Evolutionary conservation across 768 basidiomycete genomes (phyloP).

Genomic region (Vishniacozyma victoriae): DNA sequence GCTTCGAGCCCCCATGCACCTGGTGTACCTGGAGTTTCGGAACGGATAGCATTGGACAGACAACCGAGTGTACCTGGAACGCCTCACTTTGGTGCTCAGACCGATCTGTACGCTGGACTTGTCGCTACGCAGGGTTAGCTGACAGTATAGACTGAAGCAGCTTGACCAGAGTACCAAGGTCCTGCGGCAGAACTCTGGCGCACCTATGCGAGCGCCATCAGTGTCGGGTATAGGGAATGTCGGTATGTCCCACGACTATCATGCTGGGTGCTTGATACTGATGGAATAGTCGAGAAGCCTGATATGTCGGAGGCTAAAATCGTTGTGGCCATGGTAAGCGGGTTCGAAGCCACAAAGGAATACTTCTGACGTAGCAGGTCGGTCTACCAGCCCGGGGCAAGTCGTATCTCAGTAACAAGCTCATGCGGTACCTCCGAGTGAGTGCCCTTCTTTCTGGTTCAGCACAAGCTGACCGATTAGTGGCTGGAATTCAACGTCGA

Average conservation of each 20-base stretch:
- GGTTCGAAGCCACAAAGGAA: background rate
- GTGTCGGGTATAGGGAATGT: slow-evolving; percentile 46
- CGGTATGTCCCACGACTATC: slow-evolving; percentile 16
- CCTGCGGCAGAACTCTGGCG: slow-evolving; percentile 32
- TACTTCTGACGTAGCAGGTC: slow-evolving; percentile 54
- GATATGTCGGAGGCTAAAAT: slow-evolving; percentile 99
- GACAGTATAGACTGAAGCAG: slow-evolving; percentile 24
- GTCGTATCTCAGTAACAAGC: slow-evolving; percentile 95
- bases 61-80: slow-evolving; percentile 35
- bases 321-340: slow-evolving; percentile 83
- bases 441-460: slow-evolving; percentile 19
- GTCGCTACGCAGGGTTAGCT: background rate
- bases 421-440: slow-evolving; percentile 91
- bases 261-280: background rate
- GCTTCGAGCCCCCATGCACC: slow-evolving; percentile 19
- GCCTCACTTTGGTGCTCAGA: slow-evolving; percentile 46
- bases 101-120: slow-evolving; percentile 26
- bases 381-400: slow-evolving; percentile 97
- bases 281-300: slow-evolving; percentile 74
- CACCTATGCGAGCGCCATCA: slow-evolving; percentile 34
- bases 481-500: slow-evolving; percentile 98
- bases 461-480: slow-evolving; percentile 50
- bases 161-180: slow-evolving; percentile 44
- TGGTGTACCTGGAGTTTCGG: slow-evolving; percentile 2
- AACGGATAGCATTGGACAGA: slow-evolving; percentile 1